Conservation (phyloP, 345 rosid species). For the Eutrema yunnanense region DNA sequence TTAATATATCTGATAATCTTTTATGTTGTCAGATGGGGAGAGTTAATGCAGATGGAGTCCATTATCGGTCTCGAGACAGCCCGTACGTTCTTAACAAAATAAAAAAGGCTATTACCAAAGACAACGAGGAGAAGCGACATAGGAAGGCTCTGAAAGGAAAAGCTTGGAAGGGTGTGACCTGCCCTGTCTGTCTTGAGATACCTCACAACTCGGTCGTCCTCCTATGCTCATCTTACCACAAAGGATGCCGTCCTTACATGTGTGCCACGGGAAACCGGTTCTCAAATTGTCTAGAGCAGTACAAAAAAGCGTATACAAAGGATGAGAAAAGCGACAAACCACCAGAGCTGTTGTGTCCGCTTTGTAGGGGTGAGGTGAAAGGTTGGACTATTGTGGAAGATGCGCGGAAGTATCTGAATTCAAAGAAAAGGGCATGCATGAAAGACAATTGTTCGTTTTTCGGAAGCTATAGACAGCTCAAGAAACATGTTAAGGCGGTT, state of each 20-base stretch:
- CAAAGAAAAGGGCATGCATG: constrained; percentile 73
- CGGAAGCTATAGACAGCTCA: constrained; percentile 63
- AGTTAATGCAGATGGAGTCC: constrained; percentile 28
- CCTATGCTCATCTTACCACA: constrained; percentile 70
- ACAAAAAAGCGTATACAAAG: constrained; percentile 67
- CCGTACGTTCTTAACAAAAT: constrained; percentile 18
- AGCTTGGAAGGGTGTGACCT: constrained; percentile 61
- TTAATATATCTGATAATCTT: background rate
- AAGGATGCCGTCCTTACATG: constrained; percentile 88
- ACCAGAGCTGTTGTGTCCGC: constrained; percentile 71
- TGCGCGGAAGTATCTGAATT: constrained; percentile 56
- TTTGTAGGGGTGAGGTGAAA: constrained; percentile 87
- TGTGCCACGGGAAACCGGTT: constrained; percentile 78
- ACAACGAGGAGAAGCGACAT: constrained; percentile 20
- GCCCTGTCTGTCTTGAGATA: constrained; percentile 71
- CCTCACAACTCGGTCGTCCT: constrained; percentile 90
- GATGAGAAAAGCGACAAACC: constrained; percentile 42
- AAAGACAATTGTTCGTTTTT: constrained; percentile 54
- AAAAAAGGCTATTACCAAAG: constrained; percentile 26
- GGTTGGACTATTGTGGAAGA: constrained; percentile 83
- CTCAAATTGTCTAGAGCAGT: constrained; percentile 87
- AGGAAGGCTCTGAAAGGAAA: constrained; percentile 42
- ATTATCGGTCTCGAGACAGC: constrained; percentile 18
- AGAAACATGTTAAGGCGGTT: constrained; percentile 63
- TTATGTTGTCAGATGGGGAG: constrained; percentile 43